Percentiles rank a stretch among this genome's conserved stretches.
Evolutionary conservation across 2,329 filamentous ascomycete genomes (phyloP).

Genomic region (Colletotrichum plurivorum): DNA sequence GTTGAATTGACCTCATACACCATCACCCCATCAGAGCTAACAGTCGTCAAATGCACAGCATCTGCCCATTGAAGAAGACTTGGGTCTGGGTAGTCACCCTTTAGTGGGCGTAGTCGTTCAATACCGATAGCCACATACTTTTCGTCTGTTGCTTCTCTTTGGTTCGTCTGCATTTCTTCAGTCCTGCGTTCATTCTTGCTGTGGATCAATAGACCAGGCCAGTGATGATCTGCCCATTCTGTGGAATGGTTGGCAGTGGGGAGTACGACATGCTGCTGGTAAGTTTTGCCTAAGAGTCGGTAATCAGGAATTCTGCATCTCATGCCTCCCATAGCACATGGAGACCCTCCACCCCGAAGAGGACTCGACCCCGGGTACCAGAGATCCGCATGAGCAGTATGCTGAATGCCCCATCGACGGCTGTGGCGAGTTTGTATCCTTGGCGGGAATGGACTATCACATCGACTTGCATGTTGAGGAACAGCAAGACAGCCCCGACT

Average conservation of each 20-base stretch:
- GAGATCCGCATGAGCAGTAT: slow-evolving; percentile 50
- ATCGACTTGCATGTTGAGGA: slow-evolving; percentile 70
- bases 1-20: too few species aligned
- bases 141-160: background rate
- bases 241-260: slow-evolving; percentile 47
- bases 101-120: too few species aligned
- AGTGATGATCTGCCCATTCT: slow-evolving; percentile 51
- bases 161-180: slow-evolving; percentile 1
- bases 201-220: too few species aligned
- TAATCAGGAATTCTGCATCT: background rate
- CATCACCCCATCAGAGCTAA: too few species aligned
- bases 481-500: slow-evolving; percentile 25
- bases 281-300: slow-evolving; percentile 35
- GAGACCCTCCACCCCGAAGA: slow-evolving; percentile 46
- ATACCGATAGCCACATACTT: background rate
- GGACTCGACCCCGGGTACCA: slow-evolving; percentile 10
- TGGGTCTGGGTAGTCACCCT: too few species aligned
- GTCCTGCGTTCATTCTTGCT: background rate
- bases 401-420: slow-evolving; percentile 52
- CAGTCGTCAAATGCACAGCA: too few species aligned
- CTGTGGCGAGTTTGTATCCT: slow-evolving; percentile 70
- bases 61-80: too few species aligned
- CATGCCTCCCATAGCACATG: slow-evolving; percentile 44
- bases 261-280: slow-evolving; percentile 54
- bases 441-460: slow-evolving; percentile 69